These are phyloP conservation scores for Hanseniaspora osmophila DNA, from an alignment of 805 yeast genomes.

Conservation along the genomic window DNA sequence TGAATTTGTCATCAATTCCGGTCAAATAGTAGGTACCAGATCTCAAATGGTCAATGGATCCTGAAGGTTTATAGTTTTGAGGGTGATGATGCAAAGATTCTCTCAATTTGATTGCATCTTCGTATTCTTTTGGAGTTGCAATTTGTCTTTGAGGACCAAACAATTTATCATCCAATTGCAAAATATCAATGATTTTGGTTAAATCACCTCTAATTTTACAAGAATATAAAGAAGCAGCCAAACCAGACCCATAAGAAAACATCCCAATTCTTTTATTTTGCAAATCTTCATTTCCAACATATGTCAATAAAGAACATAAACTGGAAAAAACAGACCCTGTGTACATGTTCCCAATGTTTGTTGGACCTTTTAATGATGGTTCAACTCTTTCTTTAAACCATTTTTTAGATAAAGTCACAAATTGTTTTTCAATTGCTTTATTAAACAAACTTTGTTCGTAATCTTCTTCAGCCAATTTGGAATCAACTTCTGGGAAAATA, in stretches of 20 bases:
- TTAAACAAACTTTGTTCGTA: constrained; percentile 73
- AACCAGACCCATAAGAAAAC: constrained; percentile 96
- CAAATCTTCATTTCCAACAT: constrained; percentile 57
- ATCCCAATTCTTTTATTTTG: constrained; percentile 78
- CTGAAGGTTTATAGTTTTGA: constrained; percentile 66
- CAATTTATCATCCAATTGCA: constrained; percentile 57
- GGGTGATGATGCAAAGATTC: constrained; percentile 70
- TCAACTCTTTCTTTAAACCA: constrained; percentile 51
- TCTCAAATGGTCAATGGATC: constrained; percentile 56
- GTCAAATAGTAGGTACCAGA: constrained; percentile 74
- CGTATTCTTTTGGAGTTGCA: constrained; percentile 68
- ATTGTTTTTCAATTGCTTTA: constrained; percentile 71
- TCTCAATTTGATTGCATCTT: constrained; percentile 68
- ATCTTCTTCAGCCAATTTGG: constrained; percentile 34
- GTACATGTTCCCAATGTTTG: constrained; percentile 97
- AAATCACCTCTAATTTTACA: constrained; percentile 72
- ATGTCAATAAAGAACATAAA: constrained; percentile 65
- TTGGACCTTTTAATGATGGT: constrained; percentile 76
- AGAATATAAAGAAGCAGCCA: constrained; percentile 82
- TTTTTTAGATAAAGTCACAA: constrained; percentile 64
- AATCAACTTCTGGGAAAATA: constrained; percentile 46
- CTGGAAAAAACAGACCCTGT: constrained; percentile 88
- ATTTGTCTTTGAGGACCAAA: constrained; percentile 37
- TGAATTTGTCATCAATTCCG: constrained; percentile 74
- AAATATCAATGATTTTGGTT: constrained; percentile 42